Evolutionary conservation across 164 flowering plant species (phyloP).

Genomic region (Euptelea pleiosperma): DNA sequence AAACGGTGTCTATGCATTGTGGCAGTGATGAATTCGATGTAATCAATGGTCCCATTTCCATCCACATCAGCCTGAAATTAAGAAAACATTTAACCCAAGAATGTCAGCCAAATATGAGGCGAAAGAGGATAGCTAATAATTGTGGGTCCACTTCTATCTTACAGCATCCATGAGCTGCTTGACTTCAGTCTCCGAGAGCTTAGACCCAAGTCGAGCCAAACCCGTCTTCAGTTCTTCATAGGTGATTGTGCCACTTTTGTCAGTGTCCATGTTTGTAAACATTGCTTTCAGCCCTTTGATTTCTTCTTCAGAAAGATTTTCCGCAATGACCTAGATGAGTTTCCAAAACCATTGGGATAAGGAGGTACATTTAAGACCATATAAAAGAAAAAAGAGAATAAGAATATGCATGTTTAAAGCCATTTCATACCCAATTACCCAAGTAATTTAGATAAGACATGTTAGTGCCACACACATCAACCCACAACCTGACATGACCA

Average conservation of each 20-base stretch:
- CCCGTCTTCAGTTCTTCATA: slow-evolving; percentile 84
- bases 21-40: slow-evolving; percentile 88
- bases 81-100: slow-evolving; percentile 5
- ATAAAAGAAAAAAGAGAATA: no score
- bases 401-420: no score
- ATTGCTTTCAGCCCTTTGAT: slow-evolving; percentile 84
- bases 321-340: slow-evolving; percentile 71
- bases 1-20: slow-evolving; percentile 88
- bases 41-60: slow-evolving; percentile 87
- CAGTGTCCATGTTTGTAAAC: slow-evolving; percentile 91
- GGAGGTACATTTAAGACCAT: no score
- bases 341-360: no score
- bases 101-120: neutral
- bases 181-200: slow-evolving; percentile 81
- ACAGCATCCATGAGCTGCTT: slow-evolving; percentile 96
- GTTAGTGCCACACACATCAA: neutral
- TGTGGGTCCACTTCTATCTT: slow-evolving; percentile 23
- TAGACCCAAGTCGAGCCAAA: slow-evolving; percentile 83
- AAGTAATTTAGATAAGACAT: neutral
- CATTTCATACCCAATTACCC: neutral
- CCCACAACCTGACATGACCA: neutral
- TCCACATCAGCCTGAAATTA: slow-evolving; percentile 90
- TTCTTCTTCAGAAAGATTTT: slow-evolving; percentile 80
- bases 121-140: neutral
- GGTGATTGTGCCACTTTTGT: slow-evolving; percentile 84